phyloP scores from a whole-genome alignment of 139 green algal genomes.

The Haematococcus lacustris region DNA sequence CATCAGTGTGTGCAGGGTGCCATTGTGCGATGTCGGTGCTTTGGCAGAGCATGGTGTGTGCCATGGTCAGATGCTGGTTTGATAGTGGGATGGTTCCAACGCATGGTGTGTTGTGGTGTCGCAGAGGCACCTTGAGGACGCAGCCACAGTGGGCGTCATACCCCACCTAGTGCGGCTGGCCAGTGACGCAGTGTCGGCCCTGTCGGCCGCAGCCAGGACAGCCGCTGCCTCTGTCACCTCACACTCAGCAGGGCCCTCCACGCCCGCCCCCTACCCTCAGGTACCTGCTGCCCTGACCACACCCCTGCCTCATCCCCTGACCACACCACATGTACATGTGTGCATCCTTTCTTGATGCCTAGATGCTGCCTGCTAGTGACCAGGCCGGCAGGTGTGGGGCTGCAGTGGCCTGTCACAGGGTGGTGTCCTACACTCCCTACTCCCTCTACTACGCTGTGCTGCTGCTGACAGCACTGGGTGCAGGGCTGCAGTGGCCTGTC shows the following conservation, averaged over 20 bases:
- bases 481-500: neutral
- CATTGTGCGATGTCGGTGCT: neutral
- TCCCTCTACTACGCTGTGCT: too few species aligned
- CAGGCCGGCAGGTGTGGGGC: neutral
- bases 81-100: neutral
- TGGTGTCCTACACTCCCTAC: too few species aligned
- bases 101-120: neutral
- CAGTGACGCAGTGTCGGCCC: neutral
- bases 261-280: neutral
- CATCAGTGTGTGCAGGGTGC: too few species aligned
- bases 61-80: neutral
- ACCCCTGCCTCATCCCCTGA: too few species aligned
- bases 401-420: neutral
- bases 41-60: neutral
- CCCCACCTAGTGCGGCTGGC: slow-evolving; percentile 48
- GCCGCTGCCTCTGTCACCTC: too few species aligned
- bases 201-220: too few species aligned
- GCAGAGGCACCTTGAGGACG: slow-evolving; percentile 49
- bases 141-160: slow-evolving; percentile 45
- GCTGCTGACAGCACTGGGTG: neutral
- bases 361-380: slow-evolving; percentile 51
- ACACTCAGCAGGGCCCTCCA: neutral
- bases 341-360: too few species aligned
- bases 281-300: neutral
- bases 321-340: too few species aligned